A percentile compares a stretch with the other conserved stretches of the same genome.
phyloP scores from a whole-genome alignment of 2,329 filamentous ascomycete genomes.

The Zopfia rhizophila region DNA sequence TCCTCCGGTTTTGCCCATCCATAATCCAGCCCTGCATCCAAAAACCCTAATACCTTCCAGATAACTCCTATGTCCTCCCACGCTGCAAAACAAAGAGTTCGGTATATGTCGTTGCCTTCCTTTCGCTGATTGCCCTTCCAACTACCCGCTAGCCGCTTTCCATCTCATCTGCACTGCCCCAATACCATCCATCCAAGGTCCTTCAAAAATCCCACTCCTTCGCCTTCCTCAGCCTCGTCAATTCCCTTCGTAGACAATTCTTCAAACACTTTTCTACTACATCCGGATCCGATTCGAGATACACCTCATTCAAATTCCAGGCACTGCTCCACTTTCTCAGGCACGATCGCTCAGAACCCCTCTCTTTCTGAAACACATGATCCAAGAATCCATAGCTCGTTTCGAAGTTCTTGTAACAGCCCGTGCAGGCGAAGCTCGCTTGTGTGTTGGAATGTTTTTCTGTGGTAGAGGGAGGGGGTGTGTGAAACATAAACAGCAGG shows the following conservation, averaged over 20 bases:
- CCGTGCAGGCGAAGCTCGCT: conserved; percentile 45
- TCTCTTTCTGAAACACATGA: conserved; percentile 47
- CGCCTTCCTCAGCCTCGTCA: conserved; percentile 31
- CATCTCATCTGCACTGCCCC: background rate
- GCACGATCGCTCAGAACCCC: conserved; percentile 44
- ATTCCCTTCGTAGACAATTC: conserved; percentile 44
- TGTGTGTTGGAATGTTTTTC: conserved; percentile 19
- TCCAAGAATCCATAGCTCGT: conserved; percentile 50
- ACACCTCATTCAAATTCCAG: conserved; percentile 28
- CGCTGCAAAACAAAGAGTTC: no score
- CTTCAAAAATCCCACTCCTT: conserved; percentile 15
- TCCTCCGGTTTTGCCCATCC: no score
- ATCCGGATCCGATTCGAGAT: conserved; percentile 33
- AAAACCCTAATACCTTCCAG: no score
- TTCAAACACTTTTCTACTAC: conserved; percentile 43
- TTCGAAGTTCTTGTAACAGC: conserved; percentile 48
- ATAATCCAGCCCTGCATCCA: no score
- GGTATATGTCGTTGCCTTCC: no score
- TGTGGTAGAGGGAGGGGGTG: conserved; percentile 20
- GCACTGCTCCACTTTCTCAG: conserved; percentile 31
- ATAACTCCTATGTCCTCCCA: no score
- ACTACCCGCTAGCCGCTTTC: background rate
- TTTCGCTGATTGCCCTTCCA: conserved; percentile 6
- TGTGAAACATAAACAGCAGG: conserved; percentile 47
- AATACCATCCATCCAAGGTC: no score